Base-by-base conservation (phyloP, 176 grass and related monocot species). In the Ananas comosus region DNA sequence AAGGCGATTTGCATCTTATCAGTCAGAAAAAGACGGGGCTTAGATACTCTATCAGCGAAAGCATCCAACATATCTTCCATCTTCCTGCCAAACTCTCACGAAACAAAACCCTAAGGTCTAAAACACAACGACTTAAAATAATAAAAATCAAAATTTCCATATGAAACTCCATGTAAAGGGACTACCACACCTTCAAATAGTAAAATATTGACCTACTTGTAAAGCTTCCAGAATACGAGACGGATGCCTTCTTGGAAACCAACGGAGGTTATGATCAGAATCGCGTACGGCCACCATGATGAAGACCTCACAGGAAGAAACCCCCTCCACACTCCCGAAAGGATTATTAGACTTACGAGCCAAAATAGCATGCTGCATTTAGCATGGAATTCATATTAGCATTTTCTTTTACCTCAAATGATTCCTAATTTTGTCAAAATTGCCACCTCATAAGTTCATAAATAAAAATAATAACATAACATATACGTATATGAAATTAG, bases 1-100 rank as follows among this genome's bases (percentile, higher is more conserved):
- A 99, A 80, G 48, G 89, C 88, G 64, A 97, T 87, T 72, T 85
- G 75, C 86, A 93, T 85, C 80, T 93, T 93, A 81, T 97, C 94
- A 64, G 84, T 90, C 74, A 83, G 82, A 81, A 79, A 84, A 76
- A 99, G 94, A 18, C 75, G 82, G 16, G 89, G 84, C 75, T 90
- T 99, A 77, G 90, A 88, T 73, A 90, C 82, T 82, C 78, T 89
- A 65, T 93, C 87, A 0, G 94, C 94, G 72, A 99, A 99, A 49
- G 84, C 71, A 93, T 99, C 85, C 66, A 99, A 75, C 80, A 90
- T 88, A 66, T 90, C 82, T 83, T 92, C 84, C 82, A 93, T 83
- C 75, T 87, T 99, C 86, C 86, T 99, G 69, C 16, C 58, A 81
- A 88, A 78, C 29, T 89, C 29, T 89, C 51, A 81, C 66, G 59